phyloP scores from a whole-genome alignment of 129 eudicot genomes.

The Ambrosia artemisiifolia region DNA sequence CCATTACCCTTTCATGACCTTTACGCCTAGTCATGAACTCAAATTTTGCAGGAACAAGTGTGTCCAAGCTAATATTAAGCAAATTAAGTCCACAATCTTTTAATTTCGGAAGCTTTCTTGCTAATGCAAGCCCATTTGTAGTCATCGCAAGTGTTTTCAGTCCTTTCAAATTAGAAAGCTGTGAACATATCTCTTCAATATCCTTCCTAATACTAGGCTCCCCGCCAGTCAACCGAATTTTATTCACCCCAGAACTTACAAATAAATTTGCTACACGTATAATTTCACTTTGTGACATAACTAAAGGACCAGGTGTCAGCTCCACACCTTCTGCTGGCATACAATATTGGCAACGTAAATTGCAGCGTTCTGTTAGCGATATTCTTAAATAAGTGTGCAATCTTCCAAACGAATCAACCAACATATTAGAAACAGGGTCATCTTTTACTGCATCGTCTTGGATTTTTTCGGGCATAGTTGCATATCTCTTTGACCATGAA shows the following conservation, averaged over 20 bases:
- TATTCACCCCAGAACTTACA: conserved; percentile 87
- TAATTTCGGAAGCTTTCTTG: conserved; percentile 77
- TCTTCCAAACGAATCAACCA: conserved; percentile 93
- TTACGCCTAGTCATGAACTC: conserved; percentile 93
- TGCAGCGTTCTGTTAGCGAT: conserved; percentile 95
- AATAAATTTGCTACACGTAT: conserved; percentile 74
- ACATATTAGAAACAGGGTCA: conserved; percentile 56
- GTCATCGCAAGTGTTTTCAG: conserved; percentile 89
- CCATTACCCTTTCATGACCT: conserved; percentile 85
- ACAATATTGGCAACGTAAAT: conserved; percentile 94
- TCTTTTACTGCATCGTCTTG: conserved; percentile 49
- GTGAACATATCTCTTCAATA: conserved; percentile 77
- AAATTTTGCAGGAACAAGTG: conserved; percentile 88
- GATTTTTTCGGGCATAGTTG: conserved; percentile 53
- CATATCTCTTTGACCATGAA: conserved; percentile 38
- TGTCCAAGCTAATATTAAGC: conserved; percentile 88
- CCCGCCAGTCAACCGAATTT: conserved; percentile 96
- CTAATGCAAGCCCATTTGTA: conserved; percentile 72
- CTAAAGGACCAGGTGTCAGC: conserved; percentile 60
- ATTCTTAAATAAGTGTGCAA: conserved; percentile 86
- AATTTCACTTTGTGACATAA: conserved; percentile 69
- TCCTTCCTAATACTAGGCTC: conserved; percentile 91
- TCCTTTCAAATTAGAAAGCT: conserved; percentile 66
- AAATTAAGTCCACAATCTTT: conserved; percentile 75
- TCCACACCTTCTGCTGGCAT: conserved; percentile 99